These are phyloP conservation scores for Coemansia sp. DNA, from an alignment of 192 early-diverging fungal species.

Conservation along the genomic window DNA sequence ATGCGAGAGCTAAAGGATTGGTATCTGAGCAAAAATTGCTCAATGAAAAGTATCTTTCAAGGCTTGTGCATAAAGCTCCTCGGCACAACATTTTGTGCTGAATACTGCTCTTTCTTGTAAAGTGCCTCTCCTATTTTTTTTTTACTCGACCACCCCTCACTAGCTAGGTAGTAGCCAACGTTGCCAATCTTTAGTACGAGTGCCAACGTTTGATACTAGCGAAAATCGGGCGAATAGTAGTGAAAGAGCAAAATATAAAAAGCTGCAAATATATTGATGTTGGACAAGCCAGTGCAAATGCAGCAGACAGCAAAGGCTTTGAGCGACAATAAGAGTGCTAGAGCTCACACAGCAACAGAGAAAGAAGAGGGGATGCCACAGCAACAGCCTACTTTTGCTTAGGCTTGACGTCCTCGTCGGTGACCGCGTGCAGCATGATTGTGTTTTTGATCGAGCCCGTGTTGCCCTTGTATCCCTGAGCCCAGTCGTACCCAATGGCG, in stretches of 20 bases:
- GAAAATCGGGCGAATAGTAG: not conserved
- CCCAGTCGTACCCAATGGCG: conserved; percentile 84
- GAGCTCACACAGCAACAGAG: not conserved
- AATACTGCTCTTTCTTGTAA: not conserved
- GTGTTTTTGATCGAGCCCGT: conserved; percentile 60
- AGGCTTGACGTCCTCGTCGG: conserved; percentile 81
- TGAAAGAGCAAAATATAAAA: not conserved
- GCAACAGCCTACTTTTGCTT: conserved; percentile 55
- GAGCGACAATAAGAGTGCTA: not conserved
- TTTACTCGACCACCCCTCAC: not conserved
- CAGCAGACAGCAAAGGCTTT: not conserved
- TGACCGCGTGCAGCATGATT: conserved; percentile 76
- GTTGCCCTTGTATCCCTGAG: conserved; percentile 73
- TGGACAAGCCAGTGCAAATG: not conserved
- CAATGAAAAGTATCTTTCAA: not conserved
- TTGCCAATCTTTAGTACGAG: not conserved
- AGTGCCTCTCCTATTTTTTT: not conserved
- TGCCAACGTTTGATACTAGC: not conserved
- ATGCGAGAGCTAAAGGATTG: not conserved
- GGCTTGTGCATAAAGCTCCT: not conserved
- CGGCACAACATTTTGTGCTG: not conserved
- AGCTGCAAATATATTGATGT: not conserved
- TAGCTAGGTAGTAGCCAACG: not conserved
- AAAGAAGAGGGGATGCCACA: not conserved
- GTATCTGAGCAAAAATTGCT: not conserved